phyloP scores from a whole-genome alignment of 1,139 yeast species.

The Groenewaldozyma auringiensis region DNA sequence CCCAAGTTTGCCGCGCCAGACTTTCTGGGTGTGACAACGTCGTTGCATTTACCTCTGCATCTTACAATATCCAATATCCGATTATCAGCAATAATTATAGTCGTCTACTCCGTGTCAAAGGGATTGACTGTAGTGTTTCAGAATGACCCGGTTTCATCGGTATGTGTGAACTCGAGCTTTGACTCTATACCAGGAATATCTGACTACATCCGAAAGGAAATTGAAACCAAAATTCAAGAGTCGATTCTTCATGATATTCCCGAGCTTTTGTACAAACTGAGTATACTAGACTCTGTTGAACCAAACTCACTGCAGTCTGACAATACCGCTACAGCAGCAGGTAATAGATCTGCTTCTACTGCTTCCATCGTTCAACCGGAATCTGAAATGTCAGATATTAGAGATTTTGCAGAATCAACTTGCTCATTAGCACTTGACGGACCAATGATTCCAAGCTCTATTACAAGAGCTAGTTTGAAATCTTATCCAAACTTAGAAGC shows the following conservation, averaged over 20 bases:
- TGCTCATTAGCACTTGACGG: not conserved
- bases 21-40: slow-evolving; percentile 47
- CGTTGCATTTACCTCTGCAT: slow-evolving; percentile 60
- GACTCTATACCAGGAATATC: slow-evolving; percentile 48
- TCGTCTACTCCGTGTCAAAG: slow-evolving; percentile 60
- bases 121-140: slow-evolving; percentile 63
- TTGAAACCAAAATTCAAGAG: slow-evolving; percentile 63
- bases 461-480: not conserved
- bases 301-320: not conserved
- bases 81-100: slow-evolving; percentile 59
- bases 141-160: slow-evolving; percentile 70
- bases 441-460: not conserved
- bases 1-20: slow-evolving; percentile 27
- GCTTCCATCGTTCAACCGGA: not conserved
- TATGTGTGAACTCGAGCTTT: slow-evolving; percentile 62
- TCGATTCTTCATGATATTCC: slow-evolving; percentile 72
- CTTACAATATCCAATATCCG: slow-evolving; percentile 54
- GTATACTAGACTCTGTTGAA: not conserved
- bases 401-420: not conserved
- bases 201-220: slow-evolving; percentile 38
- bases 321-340: not conserved
- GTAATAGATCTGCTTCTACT: not conserved
- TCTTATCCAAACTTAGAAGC: not conserved
- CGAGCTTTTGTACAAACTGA: slow-evolving; percentile 57
- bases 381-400: not conserved